These are phyloP conservation scores for Dothistroma pini DNA, from an alignment of 2,329 filamentous ascomycete species.

Conservation along the genomic window DNA sequence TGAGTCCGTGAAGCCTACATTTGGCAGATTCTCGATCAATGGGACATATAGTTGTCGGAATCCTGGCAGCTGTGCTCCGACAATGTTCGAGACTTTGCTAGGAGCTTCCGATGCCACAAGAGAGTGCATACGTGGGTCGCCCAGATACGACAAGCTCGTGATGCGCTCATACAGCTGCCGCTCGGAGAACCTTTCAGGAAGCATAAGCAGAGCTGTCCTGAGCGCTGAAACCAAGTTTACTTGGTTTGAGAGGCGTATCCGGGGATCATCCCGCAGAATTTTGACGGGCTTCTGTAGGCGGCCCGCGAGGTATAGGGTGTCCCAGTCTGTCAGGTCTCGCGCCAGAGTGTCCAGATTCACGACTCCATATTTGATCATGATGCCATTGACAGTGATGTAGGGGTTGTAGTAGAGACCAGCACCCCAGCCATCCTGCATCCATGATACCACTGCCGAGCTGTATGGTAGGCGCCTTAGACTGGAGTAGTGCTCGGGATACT, in stretches of 20 bases:
- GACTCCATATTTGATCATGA: constrained; percentile 95
- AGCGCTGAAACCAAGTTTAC: constrained; percentile 91
- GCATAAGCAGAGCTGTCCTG: constrained; percentile 79
- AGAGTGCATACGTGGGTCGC: constrained; percentile 85
- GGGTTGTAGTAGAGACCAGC: constrained; percentile 98
- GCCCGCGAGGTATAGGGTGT: constrained; percentile 93
- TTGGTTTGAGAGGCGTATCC: constrained; percentile 90
- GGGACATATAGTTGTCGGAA: constrained; percentile 90
- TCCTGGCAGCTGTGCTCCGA: constrained; percentile 82
- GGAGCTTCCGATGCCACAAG: constrained; percentile 73
- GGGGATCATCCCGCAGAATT: constrained; percentile 89
- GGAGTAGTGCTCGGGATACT: constrained; percentile 92
- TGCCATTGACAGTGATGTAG: constrained; percentile 90
- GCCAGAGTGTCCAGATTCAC: constrained; percentile 90
- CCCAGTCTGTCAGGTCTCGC: constrained; percentile 82
- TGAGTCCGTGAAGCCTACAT: constrained; percentile 71
- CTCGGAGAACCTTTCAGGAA: constrained; percentile 82
- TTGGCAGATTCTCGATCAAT: constrained; percentile 83
- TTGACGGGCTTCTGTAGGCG: constrained; percentile 97
- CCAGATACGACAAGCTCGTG: constrained; percentile 86
- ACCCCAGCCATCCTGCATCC: constrained; percentile 81
- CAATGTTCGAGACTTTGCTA: constrained; percentile 90
- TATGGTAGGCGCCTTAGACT: constrained; percentile 64
- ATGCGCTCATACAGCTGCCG: constrained; percentile 86
- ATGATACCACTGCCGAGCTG: constrained; percentile 79